Percentiles rank a stretch among this genome's conserved stretches.
These are phyloP conservation scores for Pichia exigua DNA, from an alignment of 805 yeast genomes.

Conservation along the genomic window DNA sequence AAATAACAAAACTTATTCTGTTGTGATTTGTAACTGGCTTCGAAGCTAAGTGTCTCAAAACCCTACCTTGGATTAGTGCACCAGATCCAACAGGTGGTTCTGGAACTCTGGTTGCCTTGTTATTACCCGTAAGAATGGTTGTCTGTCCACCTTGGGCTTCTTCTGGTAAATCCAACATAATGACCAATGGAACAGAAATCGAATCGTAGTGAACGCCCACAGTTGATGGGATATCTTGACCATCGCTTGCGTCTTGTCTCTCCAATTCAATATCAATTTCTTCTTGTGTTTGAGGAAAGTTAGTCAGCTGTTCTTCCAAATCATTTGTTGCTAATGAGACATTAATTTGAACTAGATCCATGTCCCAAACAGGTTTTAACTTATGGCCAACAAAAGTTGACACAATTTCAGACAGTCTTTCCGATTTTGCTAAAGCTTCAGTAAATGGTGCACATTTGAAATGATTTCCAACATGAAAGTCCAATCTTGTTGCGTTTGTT, in stretches of 20 bases:
- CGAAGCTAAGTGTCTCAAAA: constrained; percentile 40
- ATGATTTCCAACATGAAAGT: constrained; percentile 42
- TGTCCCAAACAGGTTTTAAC: constrained; percentile 38
- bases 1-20: constrained; percentile 27
- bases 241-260: constrained; percentile 18
- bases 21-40: constrained; percentile 32
- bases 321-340: constrained; percentile 31
- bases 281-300: constrained; percentile 11
- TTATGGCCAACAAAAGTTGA: constrained; percentile 43
- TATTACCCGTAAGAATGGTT: constrained; percentile 37
- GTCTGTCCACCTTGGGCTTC: constrained; percentile 47
- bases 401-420: constrained; percentile 40
- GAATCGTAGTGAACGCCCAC: constrained; percentile 43
- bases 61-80: constrained; percentile 40
- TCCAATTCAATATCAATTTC: constrained; percentile 13
- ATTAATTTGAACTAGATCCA: constrained; percentile 46
- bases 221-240: constrained; percentile 35
- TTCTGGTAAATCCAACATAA: constrained; percentile 39
- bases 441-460: constrained; percentile 38
- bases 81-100: constrained; percentile 41
- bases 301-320: constrained; percentile 11
- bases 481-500: constrained; percentile 29
- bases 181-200: constrained; percentile 40
- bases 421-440: constrained; percentile 43
- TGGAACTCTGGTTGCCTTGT: constrained; percentile 21